Percentiles rank a stretch among this genome's conserved stretches.
phyloP scores from a whole-genome alignment of 257 asterid species.

The Anisodus acutangulus region DNA sequence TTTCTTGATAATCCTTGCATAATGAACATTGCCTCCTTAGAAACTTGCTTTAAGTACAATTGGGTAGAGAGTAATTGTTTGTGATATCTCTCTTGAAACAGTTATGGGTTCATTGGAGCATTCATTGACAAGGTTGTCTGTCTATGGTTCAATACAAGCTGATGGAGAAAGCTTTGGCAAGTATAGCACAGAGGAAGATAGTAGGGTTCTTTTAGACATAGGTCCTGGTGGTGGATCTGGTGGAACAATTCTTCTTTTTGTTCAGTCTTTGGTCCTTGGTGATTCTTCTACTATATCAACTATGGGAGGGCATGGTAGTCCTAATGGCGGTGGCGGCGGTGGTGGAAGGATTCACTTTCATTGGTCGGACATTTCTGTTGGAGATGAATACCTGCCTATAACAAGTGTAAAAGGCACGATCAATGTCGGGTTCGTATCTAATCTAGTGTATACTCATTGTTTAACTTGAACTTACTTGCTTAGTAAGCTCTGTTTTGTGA shows the following conservation, averaged over 20 bases:
- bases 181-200: constrained; percentile 43
- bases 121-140: constrained; percentile 62
- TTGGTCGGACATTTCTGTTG: constrained; percentile 73
- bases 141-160: constrained; percentile 71
- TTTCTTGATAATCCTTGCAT: constrained; percentile 25
- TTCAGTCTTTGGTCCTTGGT: constrained; percentile 59
- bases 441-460: constrained; percentile 14
- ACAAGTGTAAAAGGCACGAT: constrained; percentile 69
- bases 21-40: constrained; percentile 12
- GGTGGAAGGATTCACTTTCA: constrained; percentile 95
- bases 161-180: constrained; percentile 75
- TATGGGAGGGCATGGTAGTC: constrained; percentile 81
- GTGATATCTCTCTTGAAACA: constrained; percentile 44
- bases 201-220: constrained; percentile 47
- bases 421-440: constrained; percentile 58
- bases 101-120: constrained; percentile 90
- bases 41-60: constrained; percentile 13
- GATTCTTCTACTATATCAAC: constrained; percentile 62
- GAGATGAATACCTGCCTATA: constrained; percentile 75
- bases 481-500: constrained; percentile 4
- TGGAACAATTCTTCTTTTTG: constrained; percentile 85
- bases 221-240: constrained; percentile 97
- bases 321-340: constrained; percentile 89
- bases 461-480: constrained; percentile 4
- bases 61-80: constrained; percentile 1